Evolutionary conservation across 768 basidiomycete genomes (phyloP).

Genomic region (Tylopilus sp.): DNA sequence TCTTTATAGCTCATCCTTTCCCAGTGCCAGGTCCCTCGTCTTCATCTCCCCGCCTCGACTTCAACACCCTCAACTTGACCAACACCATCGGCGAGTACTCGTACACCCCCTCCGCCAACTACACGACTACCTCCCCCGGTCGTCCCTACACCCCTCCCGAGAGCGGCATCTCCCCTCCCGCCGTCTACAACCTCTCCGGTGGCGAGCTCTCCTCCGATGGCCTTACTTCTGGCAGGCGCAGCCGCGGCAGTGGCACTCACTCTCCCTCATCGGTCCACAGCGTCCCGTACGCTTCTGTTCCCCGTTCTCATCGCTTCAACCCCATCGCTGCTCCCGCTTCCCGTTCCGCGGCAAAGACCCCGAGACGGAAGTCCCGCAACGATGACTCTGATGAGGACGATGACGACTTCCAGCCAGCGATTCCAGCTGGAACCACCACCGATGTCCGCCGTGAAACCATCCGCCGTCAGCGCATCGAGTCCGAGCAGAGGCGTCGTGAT

Average conservation of each 20-base stretch:
- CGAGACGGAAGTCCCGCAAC: constrained; percentile 46
- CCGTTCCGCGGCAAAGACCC: constrained; percentile 52
- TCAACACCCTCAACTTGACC: constrained; percentile 57
- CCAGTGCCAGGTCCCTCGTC: constrained; percentile 51
- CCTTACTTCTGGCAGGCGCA: constrained; percentile 57
- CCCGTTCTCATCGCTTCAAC: constrained; percentile 77
- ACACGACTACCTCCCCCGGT: constrained; percentile 48
- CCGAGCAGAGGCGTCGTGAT: constrained; percentile 87
- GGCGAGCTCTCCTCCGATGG: constrained; percentile 77
- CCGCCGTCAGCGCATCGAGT: constrained; percentile 90
- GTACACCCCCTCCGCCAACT: constrained; percentile 51
- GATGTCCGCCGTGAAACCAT: constrained; percentile 86
- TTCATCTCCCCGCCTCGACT: constrained; percentile 59
- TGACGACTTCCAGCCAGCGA: constrained; percentile 66
- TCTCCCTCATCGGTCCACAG: constrained; percentile 46
- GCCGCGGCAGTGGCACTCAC: constrained; percentile 66
- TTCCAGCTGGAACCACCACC: constrained; percentile 42
- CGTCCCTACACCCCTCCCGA: constrained; percentile 70
- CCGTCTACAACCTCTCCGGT: constrained; percentile 66
- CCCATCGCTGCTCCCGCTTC: constrained; percentile 55
- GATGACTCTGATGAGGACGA: constrained; percentile 72
- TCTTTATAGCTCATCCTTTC: constrained; percentile 9
- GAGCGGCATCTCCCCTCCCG: constrained; percentile 67
- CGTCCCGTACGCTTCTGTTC: constrained; percentile 58
- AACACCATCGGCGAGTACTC: constrained; percentile 57